phyloP scores from a whole-genome alignment of 306 rosid species.

The Cicer pinnatifidum region DNA sequence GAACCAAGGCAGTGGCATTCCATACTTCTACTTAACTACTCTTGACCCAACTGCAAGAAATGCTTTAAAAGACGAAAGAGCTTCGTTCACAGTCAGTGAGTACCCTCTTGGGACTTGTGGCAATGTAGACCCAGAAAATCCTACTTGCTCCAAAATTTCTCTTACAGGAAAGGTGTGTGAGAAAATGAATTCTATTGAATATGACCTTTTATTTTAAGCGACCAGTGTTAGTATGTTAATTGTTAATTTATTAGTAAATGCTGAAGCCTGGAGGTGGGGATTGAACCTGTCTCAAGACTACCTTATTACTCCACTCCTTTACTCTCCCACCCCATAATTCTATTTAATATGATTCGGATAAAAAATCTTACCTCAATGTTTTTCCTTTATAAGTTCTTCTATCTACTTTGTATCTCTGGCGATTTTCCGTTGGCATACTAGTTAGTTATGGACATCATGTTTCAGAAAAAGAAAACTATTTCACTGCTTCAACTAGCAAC shows the following conservation, averaged over 20 bases:
- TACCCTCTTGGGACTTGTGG: conserved; percentile 89
- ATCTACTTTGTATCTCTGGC: neutral
- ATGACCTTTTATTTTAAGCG: neutral
- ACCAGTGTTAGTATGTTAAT: too few species aligned
- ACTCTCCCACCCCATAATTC: neutral
- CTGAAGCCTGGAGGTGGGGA: too few species aligned
- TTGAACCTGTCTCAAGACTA: too few species aligned
- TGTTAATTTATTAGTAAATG: too few species aligned
- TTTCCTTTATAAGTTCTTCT: neutral
- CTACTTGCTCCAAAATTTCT: conserved; percentile 82
- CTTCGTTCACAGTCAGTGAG: conserved; percentile 84
- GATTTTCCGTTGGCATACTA: neutral
- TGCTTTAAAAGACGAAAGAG: conserved; percentile 66
- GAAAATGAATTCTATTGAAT: conserved; percentile 23
- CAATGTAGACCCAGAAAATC: conserved; percentile 79
- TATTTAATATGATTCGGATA: conserved; percentile 6
- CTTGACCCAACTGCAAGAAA: conserved; percentile 86
- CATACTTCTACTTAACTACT: conserved; percentile 88
- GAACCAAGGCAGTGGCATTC: conserved; percentile 66
- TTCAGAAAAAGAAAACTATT: conserved; percentile 11
- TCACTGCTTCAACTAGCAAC: neutral
- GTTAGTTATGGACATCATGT: conserved; percentile 3
- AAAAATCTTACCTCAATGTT: neutral
- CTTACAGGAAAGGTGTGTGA: conserved; percentile 79
- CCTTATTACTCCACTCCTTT: too few species aligned